These are phyloP conservation scores for Leccinellum albellum DNA, from an alignment of 768 basidiomycete genomes.

Conservation along the genomic window DNA sequence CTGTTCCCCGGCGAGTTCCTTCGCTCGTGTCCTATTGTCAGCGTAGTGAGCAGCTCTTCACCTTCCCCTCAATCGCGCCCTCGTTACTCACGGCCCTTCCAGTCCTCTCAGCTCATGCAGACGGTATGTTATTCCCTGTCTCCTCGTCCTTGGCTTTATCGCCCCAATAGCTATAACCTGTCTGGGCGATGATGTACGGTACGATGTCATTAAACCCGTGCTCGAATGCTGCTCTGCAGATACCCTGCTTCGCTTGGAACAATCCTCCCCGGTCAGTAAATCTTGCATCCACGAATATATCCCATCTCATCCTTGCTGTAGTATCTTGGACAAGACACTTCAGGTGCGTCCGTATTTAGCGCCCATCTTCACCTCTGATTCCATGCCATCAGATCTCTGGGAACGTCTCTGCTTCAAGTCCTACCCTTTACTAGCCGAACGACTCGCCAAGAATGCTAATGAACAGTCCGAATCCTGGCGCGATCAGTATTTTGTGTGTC, in stretches of 20 bases:
- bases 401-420: conserved; percentile 57
- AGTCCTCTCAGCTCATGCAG: conserved; percentile 61
- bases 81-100: conserved; percentile 11
- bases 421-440: conserved; percentile 52
- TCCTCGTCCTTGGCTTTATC: conserved; percentile 1
- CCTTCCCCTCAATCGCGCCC: neutral
- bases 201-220: conserved; percentile 66
- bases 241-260: conserved; percentile 65
- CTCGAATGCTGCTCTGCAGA: conserved; percentile 70
- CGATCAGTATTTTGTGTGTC: conserved; percentile 62
- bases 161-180: conserved; percentile 51
- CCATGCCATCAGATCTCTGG: conserved; percentile 56
- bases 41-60: conserved; percentile 47
- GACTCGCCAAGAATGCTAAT: conserved; percentile 38
- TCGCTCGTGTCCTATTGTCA: conserved; percentile 69
- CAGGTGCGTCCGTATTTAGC: conserved; percentile 37
- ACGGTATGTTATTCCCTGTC: conserved; percentile 43
- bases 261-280: conserved; percentile 60
- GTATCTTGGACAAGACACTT: conserved; percentile 54
- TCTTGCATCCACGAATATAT: conserved; percentile 3
- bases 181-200: conserved; percentile 59
- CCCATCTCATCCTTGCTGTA: conserved; percentile 26
- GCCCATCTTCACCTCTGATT: conserved; percentile 3
- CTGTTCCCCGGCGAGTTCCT: conserved; percentile 44
- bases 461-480: conserved; percentile 62